Evolutionary conservation across 768 basidiomycete species (phyloP).

Genomic region (Xanthoconium stramineum): DNA sequence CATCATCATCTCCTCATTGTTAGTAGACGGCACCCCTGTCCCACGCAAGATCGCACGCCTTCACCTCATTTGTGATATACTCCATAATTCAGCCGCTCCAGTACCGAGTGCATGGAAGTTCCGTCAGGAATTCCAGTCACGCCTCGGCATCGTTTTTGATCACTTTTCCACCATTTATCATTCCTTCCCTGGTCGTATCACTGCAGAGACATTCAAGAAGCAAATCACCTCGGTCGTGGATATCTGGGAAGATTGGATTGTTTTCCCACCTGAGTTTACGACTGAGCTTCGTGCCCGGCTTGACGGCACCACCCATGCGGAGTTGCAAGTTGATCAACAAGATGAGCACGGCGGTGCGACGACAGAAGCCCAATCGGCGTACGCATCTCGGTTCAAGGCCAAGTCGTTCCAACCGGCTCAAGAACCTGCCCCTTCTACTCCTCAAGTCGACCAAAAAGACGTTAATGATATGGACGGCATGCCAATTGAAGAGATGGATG

Average conservation of each 20-base stretch:
- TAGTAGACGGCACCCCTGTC: constrained; percentile 92
- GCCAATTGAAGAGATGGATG: constrained; percentile 46
- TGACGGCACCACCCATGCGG: constrained; percentile 50
- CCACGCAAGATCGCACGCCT: constrained; percentile 95
- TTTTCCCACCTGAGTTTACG: constrained; percentile 88
- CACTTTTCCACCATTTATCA: constrained; percentile 93
- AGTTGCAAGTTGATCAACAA: constrained; percentile 28
- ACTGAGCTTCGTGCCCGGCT: constrained; percentile 67
- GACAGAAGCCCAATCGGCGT: constrained; percentile 31
- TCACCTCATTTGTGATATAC: constrained; percentile 94
- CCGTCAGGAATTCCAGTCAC: constrained; percentile 87
- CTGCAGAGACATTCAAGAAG: constrained; percentile 93
- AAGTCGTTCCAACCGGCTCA: constrained; percentile 75
- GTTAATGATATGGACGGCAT: constrained; percentile 53
- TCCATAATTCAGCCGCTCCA: constrained; percentile 93
- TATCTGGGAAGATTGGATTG: constrained; percentile 99
- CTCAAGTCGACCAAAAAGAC: constrained; percentile 33
- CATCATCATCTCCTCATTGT: constrained; percentile 83
- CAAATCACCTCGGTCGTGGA: constrained; percentile 88
- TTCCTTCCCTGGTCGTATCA: constrained; percentile 93
- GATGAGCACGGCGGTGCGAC: constrained; percentile 15
- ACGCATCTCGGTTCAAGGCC: constrained; percentile 68
- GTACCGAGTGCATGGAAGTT: constrained; percentile 98
- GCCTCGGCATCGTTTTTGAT: constrained; percentile 92
- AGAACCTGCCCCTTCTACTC: constrained; percentile 28